Conservation (phyloP, 2,329 filamentous ascomycete genomes). For the Colletotrichum lini region DNA sequence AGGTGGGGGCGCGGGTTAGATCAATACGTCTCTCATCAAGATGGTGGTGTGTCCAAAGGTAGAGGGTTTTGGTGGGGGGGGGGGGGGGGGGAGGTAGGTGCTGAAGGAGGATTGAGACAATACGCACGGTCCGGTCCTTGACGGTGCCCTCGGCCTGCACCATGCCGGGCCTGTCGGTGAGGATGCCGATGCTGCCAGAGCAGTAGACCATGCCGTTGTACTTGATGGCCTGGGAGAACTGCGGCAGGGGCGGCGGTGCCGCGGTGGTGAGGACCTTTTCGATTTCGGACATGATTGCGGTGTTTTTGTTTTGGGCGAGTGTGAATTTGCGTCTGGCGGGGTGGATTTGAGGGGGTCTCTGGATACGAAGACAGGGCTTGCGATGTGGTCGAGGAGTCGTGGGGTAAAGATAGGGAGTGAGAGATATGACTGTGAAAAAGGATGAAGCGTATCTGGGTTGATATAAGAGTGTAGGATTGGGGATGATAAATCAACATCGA, state of each 20-base stretch:
- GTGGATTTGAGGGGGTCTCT: not conserved
- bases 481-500: slow-evolving; percentile 21
- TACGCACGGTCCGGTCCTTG: slow-evolving; percentile 64
- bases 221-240: slow-evolving; percentile 73
- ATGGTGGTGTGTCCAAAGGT: too few relatives aligned
- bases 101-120: not conserved
- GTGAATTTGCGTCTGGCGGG: too few relatives aligned
- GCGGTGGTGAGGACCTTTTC: slow-evolving; percentile 45
- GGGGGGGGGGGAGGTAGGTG: not conserved
- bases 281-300: slow-evolving; percentile 21
- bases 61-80: too few relatives aligned
- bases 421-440: not conserved
- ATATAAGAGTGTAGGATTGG: not conserved
- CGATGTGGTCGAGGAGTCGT: too few relatives aligned
- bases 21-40: slow-evolving; percentile 14
- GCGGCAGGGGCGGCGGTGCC: slow-evolving; percentile 60
- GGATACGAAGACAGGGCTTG: not conserved
- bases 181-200: slow-evolving; percentile 73
- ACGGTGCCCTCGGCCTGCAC: slow-evolving; percentile 66
- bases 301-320: too few relatives aligned
- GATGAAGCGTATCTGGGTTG: not conserved
- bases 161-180: slow-evolving; percentile 59
- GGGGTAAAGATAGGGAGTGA: too few relatives aligned
- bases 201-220: slow-evolving; percentile 80
- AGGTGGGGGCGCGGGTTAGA: not conserved